These are phyloP conservation scores for Brassica balearica DNA, from an alignment of 441 rosid genomes.

Conservation along the genomic window DNA sequence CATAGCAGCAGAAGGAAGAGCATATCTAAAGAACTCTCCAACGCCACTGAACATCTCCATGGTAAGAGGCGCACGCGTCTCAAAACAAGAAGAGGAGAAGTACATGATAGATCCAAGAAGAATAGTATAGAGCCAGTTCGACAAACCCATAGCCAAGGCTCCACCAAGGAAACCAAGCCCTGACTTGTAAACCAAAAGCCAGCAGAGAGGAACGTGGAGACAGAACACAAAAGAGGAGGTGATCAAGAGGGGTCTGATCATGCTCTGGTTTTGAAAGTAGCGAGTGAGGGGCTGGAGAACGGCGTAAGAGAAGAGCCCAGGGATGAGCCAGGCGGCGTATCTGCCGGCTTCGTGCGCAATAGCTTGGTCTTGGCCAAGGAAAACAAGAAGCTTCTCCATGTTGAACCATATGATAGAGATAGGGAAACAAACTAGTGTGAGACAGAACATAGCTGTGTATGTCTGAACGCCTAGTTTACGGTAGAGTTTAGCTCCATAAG, in stretches of 20 bases:
- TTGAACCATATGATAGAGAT: conserved; percentile 59
- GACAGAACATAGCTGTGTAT: conserved; percentile 65
- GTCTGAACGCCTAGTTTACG: conserved; percentile 57
- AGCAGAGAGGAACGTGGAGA: conserved; percentile 56
- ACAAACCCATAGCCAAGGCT: conserved; percentile 58
- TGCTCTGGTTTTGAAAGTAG: conserved; percentile 64
- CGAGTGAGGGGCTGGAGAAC: conserved; percentile 54
- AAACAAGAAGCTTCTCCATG: conserved; percentile 53
- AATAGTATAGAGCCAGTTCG: conserved; percentile 58
- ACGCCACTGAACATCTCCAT: conserved; percentile 54
- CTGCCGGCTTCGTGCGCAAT: conserved; percentile 62
- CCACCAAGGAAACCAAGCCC: conserved; percentile 57
- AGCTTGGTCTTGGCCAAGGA: conserved; percentile 59
- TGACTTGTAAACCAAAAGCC: conserved; percentile 65
- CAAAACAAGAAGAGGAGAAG: conserved; percentile 52
- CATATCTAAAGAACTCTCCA: conserved; percentile 58
- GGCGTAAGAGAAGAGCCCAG: conserved; percentile 60
- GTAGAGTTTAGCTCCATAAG: conserved; percentile 67
- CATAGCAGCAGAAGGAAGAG: conserved; percentile 70
- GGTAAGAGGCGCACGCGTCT: conserved; percentile 51
- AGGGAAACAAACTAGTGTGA: conserved; percentile 56
- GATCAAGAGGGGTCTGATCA: conserved; percentile 56
- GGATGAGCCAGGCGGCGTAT: conserved; percentile 57
- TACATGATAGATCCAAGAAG: conserved; percentile 55
- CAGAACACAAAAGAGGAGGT: conserved; percentile 47